Percentiles rank a stretch among this genome's conserved stretches.
Evolutionary conservation across 2,329 filamentous ascomycete species (phyloP).

Genomic region (Ophiostoma sp.): DNA sequence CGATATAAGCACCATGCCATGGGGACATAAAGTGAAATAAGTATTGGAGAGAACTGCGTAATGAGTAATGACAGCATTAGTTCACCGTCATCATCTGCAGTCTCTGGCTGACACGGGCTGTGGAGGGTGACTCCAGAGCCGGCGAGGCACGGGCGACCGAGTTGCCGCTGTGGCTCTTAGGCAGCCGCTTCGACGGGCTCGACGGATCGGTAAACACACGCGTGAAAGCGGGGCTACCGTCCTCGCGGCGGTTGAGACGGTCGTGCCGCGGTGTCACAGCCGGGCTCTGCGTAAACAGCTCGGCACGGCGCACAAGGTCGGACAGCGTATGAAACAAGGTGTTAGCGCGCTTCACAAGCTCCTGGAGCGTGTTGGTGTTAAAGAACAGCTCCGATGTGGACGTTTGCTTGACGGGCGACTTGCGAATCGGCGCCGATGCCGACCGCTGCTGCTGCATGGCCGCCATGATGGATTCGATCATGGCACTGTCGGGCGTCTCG

Average conservation of each 20-base stretch:
- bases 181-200: conserved; percentile 53
- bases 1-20: background rate
- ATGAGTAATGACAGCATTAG: conserved; percentile 36
- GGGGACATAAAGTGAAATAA: background rate
- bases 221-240: conserved; percentile 67
- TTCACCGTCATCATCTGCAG: conserved; percentile 67
- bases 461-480: conserved; percentile 63
- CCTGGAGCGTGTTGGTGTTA: conserved; percentile 67
- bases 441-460: conserved; percentile 60
- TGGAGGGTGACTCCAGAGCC: conserved; percentile 55
- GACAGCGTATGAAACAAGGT: conserved; percentile 60
- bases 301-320: conserved; percentile 59
- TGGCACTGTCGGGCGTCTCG: conserved; percentile 43
- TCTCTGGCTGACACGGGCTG: conserved; percentile 52
- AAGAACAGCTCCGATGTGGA: conserved; percentile 62
- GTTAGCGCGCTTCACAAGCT: conserved; percentile 63
- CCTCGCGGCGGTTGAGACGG: conserved; percentile 43
- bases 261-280: conserved; percentile 51
- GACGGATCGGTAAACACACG: conserved; percentile 65
- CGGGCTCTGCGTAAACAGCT: conserved; percentile 59
- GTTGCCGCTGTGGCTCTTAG: conserved; percentile 56
- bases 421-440: conserved; percentile 43
- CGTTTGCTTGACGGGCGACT: conserved; percentile 37
- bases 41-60: too few relatives aligned
- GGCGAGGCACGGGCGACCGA: conserved; percentile 46